Evolutionary conservation across 139 green algal species (phyloP).

Genomic region (Haematococcus sp.): DNA sequence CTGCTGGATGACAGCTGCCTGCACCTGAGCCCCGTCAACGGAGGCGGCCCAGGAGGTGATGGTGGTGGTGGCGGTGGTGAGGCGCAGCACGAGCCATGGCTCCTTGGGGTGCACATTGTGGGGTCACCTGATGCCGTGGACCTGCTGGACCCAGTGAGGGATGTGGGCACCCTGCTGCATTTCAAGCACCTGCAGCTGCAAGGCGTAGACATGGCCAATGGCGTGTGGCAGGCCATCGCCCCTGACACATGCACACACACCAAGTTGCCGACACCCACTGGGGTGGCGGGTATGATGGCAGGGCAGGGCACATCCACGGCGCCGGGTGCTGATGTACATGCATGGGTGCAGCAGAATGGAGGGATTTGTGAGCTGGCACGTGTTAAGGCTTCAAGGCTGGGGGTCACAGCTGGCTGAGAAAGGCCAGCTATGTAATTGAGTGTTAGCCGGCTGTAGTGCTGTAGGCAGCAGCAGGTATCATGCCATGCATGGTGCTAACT

Average conservation of each 20-base stretch:
- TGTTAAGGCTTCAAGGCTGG: too few species aligned
- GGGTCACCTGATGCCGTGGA: not conserved
- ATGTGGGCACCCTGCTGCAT: not conserved
- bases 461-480: too few species aligned
- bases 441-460: too few species aligned
- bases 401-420: too few species aligned
- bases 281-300: too few species aligned
- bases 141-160: constrained; percentile 9
- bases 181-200: constrained; percentile 21
- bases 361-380: too few species aligned
- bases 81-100: constrained; percentile 13
- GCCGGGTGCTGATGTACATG: too few species aligned
- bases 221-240: constrained; percentile 19
- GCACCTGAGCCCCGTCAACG: constrained; percentile 7
- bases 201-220: not conserved
- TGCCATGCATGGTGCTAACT: too few species aligned
- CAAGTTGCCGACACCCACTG: too few species aligned
- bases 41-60: not conserved
- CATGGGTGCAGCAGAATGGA: too few species aligned
- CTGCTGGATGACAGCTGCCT: constrained; percentile 18
- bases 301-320: too few species aligned
- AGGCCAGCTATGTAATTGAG: too few species aligned
- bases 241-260: constrained; percentile 13
- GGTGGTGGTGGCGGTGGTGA: not conserved
- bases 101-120: constrained; percentile 22